These are phyloP conservation scores for Lolium perenne DNA, from an alignment of 176 grass and related monocot species.

Conservation along the genomic window DNA sequence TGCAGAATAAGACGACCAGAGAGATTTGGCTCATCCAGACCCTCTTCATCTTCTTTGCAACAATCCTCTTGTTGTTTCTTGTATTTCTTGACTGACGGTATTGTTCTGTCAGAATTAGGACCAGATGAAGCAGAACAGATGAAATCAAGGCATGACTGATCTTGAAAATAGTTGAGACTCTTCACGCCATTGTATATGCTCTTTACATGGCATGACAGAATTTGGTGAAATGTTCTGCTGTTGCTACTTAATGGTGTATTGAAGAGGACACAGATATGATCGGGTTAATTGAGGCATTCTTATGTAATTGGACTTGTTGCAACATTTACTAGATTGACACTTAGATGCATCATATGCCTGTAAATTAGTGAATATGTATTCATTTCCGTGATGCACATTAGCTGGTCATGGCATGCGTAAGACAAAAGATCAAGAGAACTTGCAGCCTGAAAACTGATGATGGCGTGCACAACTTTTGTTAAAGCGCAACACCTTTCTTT, in stretches of 20 bases:
- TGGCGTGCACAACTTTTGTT: too few species aligned
- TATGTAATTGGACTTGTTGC: neutral
- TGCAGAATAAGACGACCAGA: slow-evolving; percentile 38
- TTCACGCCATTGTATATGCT: neutral
- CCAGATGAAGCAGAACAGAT: neutral
- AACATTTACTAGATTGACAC: too few species aligned
- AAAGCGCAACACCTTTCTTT: too few species aligned
- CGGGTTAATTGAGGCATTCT: neutral
- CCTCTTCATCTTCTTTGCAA: slow-evolving; percentile 49
- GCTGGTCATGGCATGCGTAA: too few species aligned
- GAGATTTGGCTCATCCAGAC: slow-evolving; percentile 46
- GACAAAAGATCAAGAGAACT: too few species aligned
- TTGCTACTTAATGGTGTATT: too few species aligned
- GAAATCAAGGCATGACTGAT: neutral
- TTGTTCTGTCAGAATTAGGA: neutral
- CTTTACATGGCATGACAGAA: neutral
- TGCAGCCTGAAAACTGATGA: too few species aligned
- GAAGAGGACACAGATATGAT: too few species aligned
- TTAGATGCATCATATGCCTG: too few species aligned
- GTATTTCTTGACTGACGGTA: slow-evolving; percentile 48
- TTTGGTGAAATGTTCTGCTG: too few species aligned
- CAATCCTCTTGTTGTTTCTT: slow-evolving; percentile 44
- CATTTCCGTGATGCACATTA: too few species aligned
- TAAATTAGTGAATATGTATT: too few species aligned
- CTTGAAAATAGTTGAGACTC: neutral